Base-by-base conservation (phyloP, 1,139 yeast genomes). In the Geotrichum carabidarum region DNA sequence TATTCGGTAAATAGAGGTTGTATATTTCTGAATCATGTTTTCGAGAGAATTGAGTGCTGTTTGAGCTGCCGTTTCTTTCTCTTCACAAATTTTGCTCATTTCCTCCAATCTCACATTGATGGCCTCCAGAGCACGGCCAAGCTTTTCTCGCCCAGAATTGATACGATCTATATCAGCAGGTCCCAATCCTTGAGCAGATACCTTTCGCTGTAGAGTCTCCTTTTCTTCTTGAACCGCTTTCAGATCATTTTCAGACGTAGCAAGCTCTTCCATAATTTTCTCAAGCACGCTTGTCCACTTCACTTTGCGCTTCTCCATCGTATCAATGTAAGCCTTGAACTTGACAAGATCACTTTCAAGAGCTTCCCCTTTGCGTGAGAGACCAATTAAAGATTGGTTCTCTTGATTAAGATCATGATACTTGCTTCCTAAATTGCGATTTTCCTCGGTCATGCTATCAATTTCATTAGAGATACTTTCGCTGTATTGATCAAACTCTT, bases 281-380 rank as follows among this genome's bases (percentile, higher is more conserved):
- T 75, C 74, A 53, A 86, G 67, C 44, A 81, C 78, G 34, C 73
- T 72, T 1, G 78, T 74, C 94, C 95, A 86, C 66, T 82, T 83
- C 6, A 70, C 64, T 63, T 84, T 84, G 56, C 88, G 75, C 37
- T 75, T 72, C 51, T 83, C 81, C 79, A 86, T 83, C 9, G 82
- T 76, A 49, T 81, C 82, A 49, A 86, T 82, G 65, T 86, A 87
- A 15, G 82, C 84, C 62, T 81, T 78, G 65, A 87, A 86, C 66
- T 86, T 86, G 48, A 75, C 73, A 44, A 85, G 74, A 69, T 90
- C 97, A 57, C 82, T 80, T 62, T 84, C 86, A 55, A 90, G 72
- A 0, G 89, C 89, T 55, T 74, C 75, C 6, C 82, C 75, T 65
- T 84, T 83, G 61, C 78, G 76, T 59, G 79, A 79, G 17, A 84